Conservation (phyloP, 176 grass and related monocot species). For the Cymbopogon citratus region DNA sequence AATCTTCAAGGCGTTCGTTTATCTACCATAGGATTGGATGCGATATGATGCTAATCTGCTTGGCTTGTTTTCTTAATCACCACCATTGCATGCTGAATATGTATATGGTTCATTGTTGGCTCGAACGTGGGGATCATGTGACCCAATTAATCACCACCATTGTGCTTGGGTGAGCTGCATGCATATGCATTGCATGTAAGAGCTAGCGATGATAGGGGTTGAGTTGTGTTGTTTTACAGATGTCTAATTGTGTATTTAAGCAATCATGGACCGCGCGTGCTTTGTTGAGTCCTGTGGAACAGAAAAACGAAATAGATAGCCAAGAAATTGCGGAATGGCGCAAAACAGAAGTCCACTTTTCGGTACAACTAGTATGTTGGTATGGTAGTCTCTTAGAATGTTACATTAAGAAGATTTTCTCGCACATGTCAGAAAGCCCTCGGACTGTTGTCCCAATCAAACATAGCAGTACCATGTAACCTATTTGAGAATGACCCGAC, state of each 20-base stretch:
- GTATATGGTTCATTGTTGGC: background rate
- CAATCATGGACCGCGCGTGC: background rate
- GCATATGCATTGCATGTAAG: background rate
- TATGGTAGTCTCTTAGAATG: no score
- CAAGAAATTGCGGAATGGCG: background rate
- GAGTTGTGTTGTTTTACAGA: background rate
- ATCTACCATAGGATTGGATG: background rate
- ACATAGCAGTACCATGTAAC: no score
- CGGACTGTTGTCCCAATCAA: no score
- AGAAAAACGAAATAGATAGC: background rate
- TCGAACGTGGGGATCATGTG: background rate
- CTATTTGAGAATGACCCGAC: no score
- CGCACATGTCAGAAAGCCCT: accelerated
- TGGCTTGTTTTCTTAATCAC: background rate
- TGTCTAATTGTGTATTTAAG: background rate
- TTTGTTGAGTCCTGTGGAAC: background rate
- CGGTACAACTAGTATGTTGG: no score
- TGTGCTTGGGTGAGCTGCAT: background rate
- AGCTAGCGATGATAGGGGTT: background rate
- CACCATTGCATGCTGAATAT: background rate
- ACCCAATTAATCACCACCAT: background rate
- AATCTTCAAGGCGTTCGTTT: background rate
- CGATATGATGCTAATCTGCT: no score
- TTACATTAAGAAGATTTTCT: no score
- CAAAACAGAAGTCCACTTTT: background rate